Evolutionary conservation across 2,329 filamentous ascomycete genomes (phyloP).

Genomic region (Thielaviopsis populi): DNA sequence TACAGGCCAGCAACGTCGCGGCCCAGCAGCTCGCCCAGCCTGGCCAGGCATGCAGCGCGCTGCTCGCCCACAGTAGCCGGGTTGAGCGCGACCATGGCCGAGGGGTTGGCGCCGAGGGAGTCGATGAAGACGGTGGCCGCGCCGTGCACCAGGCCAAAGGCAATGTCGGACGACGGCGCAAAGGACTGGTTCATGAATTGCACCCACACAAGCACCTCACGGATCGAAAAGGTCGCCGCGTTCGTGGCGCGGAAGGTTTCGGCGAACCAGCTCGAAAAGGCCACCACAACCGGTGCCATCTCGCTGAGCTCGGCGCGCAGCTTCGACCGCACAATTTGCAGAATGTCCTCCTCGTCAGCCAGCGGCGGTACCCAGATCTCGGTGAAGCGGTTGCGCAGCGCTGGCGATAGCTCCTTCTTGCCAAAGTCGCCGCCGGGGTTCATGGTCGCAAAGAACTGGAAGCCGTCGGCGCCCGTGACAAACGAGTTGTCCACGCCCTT

Average conservation of each 20-base stretch:
- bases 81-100: conserved; percentile 64
- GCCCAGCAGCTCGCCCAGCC: conserved; percentile 52
- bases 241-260: conserved; percentile 45
- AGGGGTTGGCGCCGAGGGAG: conserved; percentile 86
- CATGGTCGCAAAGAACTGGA: conserved; percentile 97
- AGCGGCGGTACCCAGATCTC: conserved; percentile 95
- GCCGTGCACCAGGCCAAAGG: conserved; percentile 53
- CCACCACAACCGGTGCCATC: conserved; percentile 56
- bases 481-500: conserved; percentile 78
- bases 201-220: conserved; percentile 87
- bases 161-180: conserved; percentile 23
- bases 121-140: conserved; percentile 94
- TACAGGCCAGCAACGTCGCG: conserved; percentile 52
- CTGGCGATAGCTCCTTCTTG: conserved; percentile 92
- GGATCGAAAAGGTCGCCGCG: conserved; percentile 52
- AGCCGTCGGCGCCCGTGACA: conserved; percentile 59
- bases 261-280: conserved; percentile 90
- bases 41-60: conserved; percentile 54
- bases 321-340: conserved; percentile 73
- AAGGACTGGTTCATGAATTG: conserved; percentile 65
- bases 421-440: conserved; percentile 97
- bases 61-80: conserved; percentile 55
- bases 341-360: conserved; percentile 69
- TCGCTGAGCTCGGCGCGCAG: conserved; percentile 40
- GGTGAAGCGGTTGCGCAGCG: conserved; percentile 88